These are phyloP conservation scores for Kodamaea laetipori DNA, from an alignment of 805 yeast species.

Conservation along the genomic window DNA sequence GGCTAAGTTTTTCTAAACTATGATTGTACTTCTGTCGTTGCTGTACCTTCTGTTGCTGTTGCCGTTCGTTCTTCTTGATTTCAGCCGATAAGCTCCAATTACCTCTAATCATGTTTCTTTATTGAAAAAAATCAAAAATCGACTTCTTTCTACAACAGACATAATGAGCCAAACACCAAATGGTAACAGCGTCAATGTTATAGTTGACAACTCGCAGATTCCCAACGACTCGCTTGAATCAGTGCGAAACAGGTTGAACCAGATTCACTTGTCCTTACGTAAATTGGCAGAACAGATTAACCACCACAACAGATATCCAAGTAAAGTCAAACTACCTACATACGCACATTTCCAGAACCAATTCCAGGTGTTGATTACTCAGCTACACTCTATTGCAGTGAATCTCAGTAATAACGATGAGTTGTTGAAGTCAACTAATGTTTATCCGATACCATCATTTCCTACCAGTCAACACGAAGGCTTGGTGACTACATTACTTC, in stretches of 20 bases:
- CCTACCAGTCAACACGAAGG: conserved; percentile 86
- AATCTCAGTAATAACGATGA: conserved; percentile 65
- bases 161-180: conserved; percentile 7
- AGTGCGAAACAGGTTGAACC: conserved; percentile 43
- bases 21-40: conserved; percentile 37
- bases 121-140: conserved; percentile 8
- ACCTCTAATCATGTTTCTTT: conserved; percentile 24
- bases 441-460: conserved; percentile 79
- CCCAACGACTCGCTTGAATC: conserved; percentile 44
- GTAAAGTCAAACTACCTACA: conserved; percentile 39
- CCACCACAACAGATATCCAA: conserved; percentile 38
- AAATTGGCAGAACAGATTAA: conserved; percentile 41
- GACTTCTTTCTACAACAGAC: neutral
- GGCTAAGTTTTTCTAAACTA: conserved; percentile 26
- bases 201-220: conserved; percentile 21
- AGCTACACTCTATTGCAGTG: conserved; percentile 72
- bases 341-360: conserved; percentile 80
- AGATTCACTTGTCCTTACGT: conserved; percentile 43
- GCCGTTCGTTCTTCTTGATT: conserved; percentile 37
- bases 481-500: conserved; percentile 74
- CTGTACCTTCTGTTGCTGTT: conserved; percentile 38
- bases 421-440: conserved; percentile 65
- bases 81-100: conserved; percentile 41
- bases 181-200: conserved; percentile 5
- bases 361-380: conserved; percentile 79